Evolutionary conservation across 371 early-diverging fungal species (phyloP), one percentile per base, ranked within the genome.

Genomic region (Mucor piriformis): DNA sequence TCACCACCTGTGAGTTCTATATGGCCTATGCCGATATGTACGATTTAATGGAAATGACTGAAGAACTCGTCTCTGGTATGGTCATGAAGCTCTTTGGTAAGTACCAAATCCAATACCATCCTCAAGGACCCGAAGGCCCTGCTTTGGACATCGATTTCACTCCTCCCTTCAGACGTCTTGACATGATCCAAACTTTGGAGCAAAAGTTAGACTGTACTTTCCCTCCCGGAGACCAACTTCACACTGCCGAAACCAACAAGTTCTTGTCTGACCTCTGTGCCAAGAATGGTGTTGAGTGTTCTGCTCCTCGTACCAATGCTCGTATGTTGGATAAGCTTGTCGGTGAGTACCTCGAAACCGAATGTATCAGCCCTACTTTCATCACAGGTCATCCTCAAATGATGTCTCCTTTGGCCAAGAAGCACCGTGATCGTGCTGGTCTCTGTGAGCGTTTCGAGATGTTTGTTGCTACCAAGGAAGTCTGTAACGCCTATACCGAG

Each of bases 371-470:
- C 70, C 99, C 99, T 23, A 95, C 98, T 23, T 99, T 99, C 84
- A 94, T 99, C 63, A 93, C 87, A 66, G 94, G 95, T 57, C 99
- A 99, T 76, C 99, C 99, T 44, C 88, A 90, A 83, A 95, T 97
- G 87, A 99, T 99, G 98, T 96, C 96, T 61, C 99, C 99, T 18
- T 83, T 99, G 29, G 99, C 99, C 75, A 99, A 99, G 90, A 89
- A 91, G 70, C 98, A 99, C 74, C 92, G 99, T 67, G 83, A 84
- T 46, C 83, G 84, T 53, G 81, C 88, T 55, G 98, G 98, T 46
- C 83, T 99, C 32, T 97, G 96, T 81, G 99, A 99, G 80, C 93
- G 99, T 64, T 99, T 99, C 77, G 99, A 99, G 82, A 83, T 95
- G 70, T 99, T 99, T 73, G 95, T 99, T 13, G 98, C 98, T 66